Base-by-base conservation (phyloP, 1,139 yeast genomes). In the Yamadazyma jaroonii region DNA sequence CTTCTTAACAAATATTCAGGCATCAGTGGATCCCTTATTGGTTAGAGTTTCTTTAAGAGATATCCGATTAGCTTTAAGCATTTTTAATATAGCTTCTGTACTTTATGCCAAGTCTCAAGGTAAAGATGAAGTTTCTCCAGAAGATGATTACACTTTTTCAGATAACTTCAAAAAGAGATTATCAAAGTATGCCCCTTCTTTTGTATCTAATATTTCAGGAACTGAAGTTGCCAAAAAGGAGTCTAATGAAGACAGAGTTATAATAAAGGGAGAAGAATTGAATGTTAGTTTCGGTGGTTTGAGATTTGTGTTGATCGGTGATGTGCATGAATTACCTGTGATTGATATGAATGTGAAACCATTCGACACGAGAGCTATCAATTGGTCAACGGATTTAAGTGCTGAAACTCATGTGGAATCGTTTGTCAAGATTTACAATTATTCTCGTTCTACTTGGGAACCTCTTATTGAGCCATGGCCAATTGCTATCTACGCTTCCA, bases 381-480 rank as follows among this genome's bases (percentile, higher is more conserved):
- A 92, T 53, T 94, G 99, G 99, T 84, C 96, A 0, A 81, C 94
- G 1, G 94, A 88, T 47, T 61, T 87, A 39, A 81, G 79, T 49
- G 87, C 90, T 0, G 84, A 82, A 44, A 71, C 84, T 0, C 79
- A 79, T 23, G 61, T 90, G 23, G 87, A 81, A 48, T 75, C 89
- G 0, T 79, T 69, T 47, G 75, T 85, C 9, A 92, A 90, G 57
- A 80, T 90, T 17, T 92, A 84, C 67, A 92, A 92, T 57, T 90
- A 90, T 55, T 79, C 97, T 0, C 80, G 88, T 48, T 89, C 97
- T 0, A 79, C 94, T 0, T 94, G 99, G 99, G 98, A 94, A 51
- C 97, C 98, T 0, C 65, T 94, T 33, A 59, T 92, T 35, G 98
- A 94, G 51, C 82, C 92, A 0, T 86, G 96, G 87, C 84, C 90